Evolutionary conservation across 2,329 filamentous ascomycete species (phyloP), one percentile per base, ranked within the genome.

Genomic region (Pseudonectria foliicola): DNA sequence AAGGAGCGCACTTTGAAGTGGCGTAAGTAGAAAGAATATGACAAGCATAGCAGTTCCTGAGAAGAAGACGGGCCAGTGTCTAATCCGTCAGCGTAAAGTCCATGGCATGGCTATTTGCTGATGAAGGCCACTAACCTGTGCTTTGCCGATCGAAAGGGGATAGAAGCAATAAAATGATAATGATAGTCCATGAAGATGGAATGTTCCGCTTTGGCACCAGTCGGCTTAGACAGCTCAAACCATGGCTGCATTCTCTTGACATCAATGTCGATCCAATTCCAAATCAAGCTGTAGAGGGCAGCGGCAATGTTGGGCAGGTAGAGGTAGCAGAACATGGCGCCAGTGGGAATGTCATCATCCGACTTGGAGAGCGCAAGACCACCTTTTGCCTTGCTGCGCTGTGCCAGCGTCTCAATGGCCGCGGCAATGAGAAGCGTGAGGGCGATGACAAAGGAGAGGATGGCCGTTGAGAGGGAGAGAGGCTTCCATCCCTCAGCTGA

Each of bases 191-290:
- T 31, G 0, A 76, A 54, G 0, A 81, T 12, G 0, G 72, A 75
- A 1, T 71, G 46, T 6, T 59, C 52, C 0, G 61, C 72, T 0
- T 44, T 44, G 0, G 69, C 69, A 0, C 75, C 75, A 0, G 49
- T 44, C 0, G 45, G 11, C 8, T 63, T 68, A 0, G 73, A 77
- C 1, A 81, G 35, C 14, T 79, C 72, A 10, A 76, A 67, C 60
- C 70, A 82, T 0, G 77, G 76, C 24, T 82, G 75, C 29, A 80
- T 57, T 0, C 77, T 46, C 38, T 77, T 76, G 0, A 66, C 57
- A 25, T 82, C 73, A 0, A 80, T 49, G 33, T 81, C 76, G 0
- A 79, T 62, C 73, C 75, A 77, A 3, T 61, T 66, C 74, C 75
- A 80, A 0, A 70, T 29, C 1, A 79, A 60, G 26, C 73, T 72